These are phyloP conservation scores for Ganoderma resinaceum DNA, from an alignment of 1,284 basidiomycete genomes.

Conservation along the genomic window DNA sequence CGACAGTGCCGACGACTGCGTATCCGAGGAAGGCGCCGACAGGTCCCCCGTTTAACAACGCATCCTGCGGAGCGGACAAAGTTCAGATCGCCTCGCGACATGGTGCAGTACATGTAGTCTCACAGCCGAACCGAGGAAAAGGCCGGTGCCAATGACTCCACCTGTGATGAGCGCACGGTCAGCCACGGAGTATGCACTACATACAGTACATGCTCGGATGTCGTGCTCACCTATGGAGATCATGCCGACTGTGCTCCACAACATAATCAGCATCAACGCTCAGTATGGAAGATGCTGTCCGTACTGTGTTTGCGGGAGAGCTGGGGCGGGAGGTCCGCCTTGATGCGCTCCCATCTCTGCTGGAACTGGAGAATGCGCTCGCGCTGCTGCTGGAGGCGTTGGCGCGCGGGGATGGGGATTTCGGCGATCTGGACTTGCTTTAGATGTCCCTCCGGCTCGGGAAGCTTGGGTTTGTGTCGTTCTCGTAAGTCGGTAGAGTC, in stretches of 20 bases:
- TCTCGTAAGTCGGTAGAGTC: not conserved
- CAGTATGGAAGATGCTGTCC: not conserved
- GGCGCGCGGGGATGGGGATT: not conserved
- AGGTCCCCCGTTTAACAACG: conserved; percentile 61
- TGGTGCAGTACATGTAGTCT: not conserved
- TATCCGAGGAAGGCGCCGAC: conserved; percentile 72
- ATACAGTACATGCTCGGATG: not conserved
- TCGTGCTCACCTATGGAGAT: conserved; percentile 37
- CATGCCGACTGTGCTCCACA: conserved; percentile 38
- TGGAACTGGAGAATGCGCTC: conserved; percentile 37
- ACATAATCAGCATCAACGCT: not conserved
- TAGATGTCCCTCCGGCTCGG: not conserved
- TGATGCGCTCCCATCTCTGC: conserved; percentile 39
- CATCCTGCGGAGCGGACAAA: conserved; percentile 57
- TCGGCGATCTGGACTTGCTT: not conserved
- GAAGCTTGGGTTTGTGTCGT: not conserved
- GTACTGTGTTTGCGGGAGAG: conserved; percentile 39
- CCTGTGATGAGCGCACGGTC: conserved; percentile 28
- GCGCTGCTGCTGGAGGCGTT: conserved; percentile 26
- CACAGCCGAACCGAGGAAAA: conserved; percentile 48
- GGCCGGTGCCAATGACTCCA: conserved; percentile 59
- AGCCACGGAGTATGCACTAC: no score
- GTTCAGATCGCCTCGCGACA: not conserved
- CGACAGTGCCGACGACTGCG: conserved; percentile 53
- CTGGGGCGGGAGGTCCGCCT: conserved; percentile 39